These are phyloP conservation scores for Filobasidium wieringae DNA, from an alignment of 768 basidiomycete genomes.

Conservation along the genomic window DNA sequence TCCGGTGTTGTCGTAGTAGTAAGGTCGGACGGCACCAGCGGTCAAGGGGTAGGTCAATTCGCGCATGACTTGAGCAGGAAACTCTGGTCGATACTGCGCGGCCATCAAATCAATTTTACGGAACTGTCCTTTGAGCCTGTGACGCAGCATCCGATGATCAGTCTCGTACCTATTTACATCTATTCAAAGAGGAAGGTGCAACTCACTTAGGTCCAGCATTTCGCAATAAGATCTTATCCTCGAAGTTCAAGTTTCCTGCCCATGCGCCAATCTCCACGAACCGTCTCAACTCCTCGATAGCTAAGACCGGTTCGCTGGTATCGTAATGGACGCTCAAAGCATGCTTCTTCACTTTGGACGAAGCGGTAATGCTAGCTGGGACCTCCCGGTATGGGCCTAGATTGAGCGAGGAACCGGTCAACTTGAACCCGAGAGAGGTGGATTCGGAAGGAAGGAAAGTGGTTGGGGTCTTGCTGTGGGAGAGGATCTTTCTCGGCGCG, in stretches of 20 bases:
- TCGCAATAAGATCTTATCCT: slow-evolving; percentile 72
- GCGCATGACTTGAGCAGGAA: slow-evolving; percentile 54
- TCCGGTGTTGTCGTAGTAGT: slow-evolving; percentile 84
- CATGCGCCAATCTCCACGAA: slow-evolving; percentile 88
- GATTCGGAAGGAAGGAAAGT: slow-evolving; percentile 49
- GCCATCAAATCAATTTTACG: slow-evolving; percentile 79
- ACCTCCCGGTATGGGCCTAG: slow-evolving; percentile 79
- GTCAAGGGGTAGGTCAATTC: slow-evolving; percentile 70
- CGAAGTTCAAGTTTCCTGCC: slow-evolving; percentile 86
- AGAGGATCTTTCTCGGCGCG: slow-evolving; percentile 43
- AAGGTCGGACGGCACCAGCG: slow-evolving; percentile 63
- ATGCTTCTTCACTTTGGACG: slow-evolving; percentile 53
- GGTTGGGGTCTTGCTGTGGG: slow-evolving; percentile 45
- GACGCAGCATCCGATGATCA: not conserved
- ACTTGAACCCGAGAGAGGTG: slow-evolving; percentile 48
- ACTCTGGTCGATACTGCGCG: slow-evolving; percentile 54
- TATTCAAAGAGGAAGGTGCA: not conserved
- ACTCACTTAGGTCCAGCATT: slow-evolving; percentile 85
- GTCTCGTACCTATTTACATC: not conserved
- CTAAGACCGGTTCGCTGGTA: slow-evolving; percentile 68
- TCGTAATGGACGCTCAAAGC: slow-evolving; percentile 63
- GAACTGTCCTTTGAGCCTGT: slow-evolving; percentile 87
- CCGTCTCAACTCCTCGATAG: slow-evolving; percentile 60
- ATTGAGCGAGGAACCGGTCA: slow-evolving; percentile 67
- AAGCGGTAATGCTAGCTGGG: slow-evolving; percentile 47